Evolutionary conservation across 177 flowering plant species (phyloP).

Genomic region (Telopea speciosissima): DNA sequence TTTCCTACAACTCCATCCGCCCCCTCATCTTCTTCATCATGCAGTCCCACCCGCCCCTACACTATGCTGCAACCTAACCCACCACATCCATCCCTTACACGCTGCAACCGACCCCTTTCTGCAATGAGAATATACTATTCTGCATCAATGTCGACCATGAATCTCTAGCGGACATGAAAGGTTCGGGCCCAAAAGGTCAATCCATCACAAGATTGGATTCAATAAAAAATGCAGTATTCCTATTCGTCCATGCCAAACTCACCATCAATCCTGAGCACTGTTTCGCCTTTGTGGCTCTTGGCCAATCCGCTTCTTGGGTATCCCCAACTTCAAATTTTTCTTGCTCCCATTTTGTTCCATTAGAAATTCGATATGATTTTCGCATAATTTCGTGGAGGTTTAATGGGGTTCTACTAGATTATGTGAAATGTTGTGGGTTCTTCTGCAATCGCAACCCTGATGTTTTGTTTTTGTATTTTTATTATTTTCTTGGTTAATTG

Average conservation of each 20-base stretch:
- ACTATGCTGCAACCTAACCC: no score
- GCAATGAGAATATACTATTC: slow-evolving; percentile 76
- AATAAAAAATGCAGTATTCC: slow-evolving; percentile 66
- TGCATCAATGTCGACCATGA: slow-evolving; percentile 73
- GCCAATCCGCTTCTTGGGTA: slow-evolving; percentile 70
- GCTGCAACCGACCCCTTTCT: slow-evolving; percentile 37
- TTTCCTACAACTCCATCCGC: no score
- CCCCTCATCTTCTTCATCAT: no score
- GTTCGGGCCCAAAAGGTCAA: slow-evolving; percentile 48
- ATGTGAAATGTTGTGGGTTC: no score
- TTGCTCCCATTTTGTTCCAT: background rate
- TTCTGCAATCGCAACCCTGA: no score
- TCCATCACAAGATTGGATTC: slow-evolving; percentile 74
- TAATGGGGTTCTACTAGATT: background rate
- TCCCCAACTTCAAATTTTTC: background rate
- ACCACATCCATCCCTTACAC: no score
- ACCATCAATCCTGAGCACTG: slow-evolving; percentile 80
- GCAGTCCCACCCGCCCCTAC: no score
- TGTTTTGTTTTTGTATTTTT: no score
- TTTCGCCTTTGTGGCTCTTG: slow-evolving; percentile 63
- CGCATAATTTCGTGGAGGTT: background rate
- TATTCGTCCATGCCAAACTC: slow-evolving; percentile 73
- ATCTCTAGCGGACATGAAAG: slow-evolving; percentile 64
- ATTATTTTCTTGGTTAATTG: background rate
- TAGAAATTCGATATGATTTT: background rate